Evolutionary conservation across 1,284 basidiomycete species (phyloP), one percentile per base, ranked within the genome.

Genomic region (Cryptococcus sp.): DNA sequence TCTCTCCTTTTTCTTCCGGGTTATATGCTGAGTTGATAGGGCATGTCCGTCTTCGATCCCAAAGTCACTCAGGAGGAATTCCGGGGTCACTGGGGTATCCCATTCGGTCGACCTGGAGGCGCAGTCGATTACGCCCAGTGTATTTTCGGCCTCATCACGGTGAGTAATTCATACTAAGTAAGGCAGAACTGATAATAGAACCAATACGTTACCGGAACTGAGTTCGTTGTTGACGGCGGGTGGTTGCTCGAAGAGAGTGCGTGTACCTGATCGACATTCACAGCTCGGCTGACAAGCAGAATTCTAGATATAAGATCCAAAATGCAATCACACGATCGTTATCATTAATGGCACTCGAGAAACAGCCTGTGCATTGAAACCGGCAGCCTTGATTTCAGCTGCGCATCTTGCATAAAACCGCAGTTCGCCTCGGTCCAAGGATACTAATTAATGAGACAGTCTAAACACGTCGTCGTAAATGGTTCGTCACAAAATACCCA

Each of bases 61-160:
- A 40, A 55, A 4, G 47, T 60, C 19, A 56, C 53, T 28, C 45
- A 53, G 16, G 48, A 59, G n/a, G 50, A 62, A 22, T 69, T 63
- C 59, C 60, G 60, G 25, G 54, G 57, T n/a, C 41, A 64, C 21
- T 67, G 59, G 61, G 68, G 64, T 5, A 70, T 69, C 24, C 72
- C 73, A 2, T 67, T 74, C 25, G 72, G 59, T 7, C 60, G 71
- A 45, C 63, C 70, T 1, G 73, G 73, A 2, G 63, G 57, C 32
- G 71, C 72, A 0, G 46, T 62, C n/a, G 73, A 75, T 43, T 73
- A 73, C 46, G 69, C 71, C 13, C 70, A 73, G 50, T 59, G 57
- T 31, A 60, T 73, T 14, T 61, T 73, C 32, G 48, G 60, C n/a
- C 52, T 70, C 16, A 56, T 63, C 25, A 55, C 61, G 11, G 69